Evolutionary conservation across 106 monocot species (phyloP).

Genomic region (Apostasia ramifera): DNA sequence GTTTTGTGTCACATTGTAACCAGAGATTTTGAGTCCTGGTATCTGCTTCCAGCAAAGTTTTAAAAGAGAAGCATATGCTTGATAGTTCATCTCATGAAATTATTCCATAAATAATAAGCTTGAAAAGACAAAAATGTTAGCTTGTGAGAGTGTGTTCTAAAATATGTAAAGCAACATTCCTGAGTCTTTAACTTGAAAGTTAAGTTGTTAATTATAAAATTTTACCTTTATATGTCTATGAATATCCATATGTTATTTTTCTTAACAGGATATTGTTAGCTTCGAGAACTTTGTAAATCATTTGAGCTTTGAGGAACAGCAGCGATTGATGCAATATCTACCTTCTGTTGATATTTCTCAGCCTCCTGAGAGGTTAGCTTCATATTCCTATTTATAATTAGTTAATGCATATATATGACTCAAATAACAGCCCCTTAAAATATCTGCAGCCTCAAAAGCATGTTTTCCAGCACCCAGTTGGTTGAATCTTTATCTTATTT

Average conservation of each 20-base stretch:
- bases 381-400: not conserved
- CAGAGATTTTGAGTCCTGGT: too few species aligned
- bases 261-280: constrained; percentile 49
- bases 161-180: too few species aligned
- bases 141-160: too few species aligned
- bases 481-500: constrained; percentile 45
- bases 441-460: constrained; percentile 54
- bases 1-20: too few species aligned
- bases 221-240: too few species aligned
- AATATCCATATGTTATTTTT: not conserved
- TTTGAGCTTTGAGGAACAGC: constrained; percentile 60
- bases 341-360: constrained; percentile 50
- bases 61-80: too few species aligned
- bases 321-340: constrained; percentile 54
- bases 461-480: constrained; percentile 65
- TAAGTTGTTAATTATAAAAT: too few species aligned
- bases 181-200: too few species aligned
- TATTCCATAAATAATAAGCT: too few species aligned
- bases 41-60: too few species aligned
- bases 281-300: constrained; percentile 44
- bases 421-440: not conserved
- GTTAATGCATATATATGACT: not conserved
- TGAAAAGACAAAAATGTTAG: too few species aligned
- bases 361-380: constrained; percentile 49
- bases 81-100: too few species aligned